Percentiles rank a stretch among this genome's conserved stretches.
Evolutionary conservation across 495 filamentous ascomycete genomes (phyloP).

Genomic region (Penicillium coprophilum): DNA sequence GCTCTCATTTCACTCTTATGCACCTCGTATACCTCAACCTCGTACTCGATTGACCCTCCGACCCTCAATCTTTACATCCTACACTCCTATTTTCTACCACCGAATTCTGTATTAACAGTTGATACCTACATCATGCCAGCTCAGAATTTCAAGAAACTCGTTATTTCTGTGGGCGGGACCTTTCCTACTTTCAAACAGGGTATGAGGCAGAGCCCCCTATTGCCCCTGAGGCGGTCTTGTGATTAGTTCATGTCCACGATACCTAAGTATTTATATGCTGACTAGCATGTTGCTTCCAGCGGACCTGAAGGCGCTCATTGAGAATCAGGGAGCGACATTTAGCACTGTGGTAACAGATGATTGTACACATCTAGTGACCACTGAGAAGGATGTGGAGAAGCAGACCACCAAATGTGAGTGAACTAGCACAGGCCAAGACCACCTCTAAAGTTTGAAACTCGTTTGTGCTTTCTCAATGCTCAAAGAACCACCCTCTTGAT

Average conservation of each 20-base stretch:
- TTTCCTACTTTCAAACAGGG: constrained; percentile 57
- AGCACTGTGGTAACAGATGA: constrained; percentile 43
- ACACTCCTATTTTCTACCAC: background rate
- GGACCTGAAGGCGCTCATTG: constrained; percentile 40
- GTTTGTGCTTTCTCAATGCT: background rate
- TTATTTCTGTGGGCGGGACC: constrained; percentile 60
- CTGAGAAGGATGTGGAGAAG: constrained; percentile 53
- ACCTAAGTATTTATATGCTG: constrained; percentile 41
- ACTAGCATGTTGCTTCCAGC: constrained; percentile 25
- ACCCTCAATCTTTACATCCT: background rate
- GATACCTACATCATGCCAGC: constrained; percentile 27
- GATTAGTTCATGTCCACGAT: background rate
- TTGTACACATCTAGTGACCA: constrained; percentile 63
- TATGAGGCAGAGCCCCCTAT: constrained; percentile 21
- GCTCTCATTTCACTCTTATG: background rate
- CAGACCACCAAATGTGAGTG: constrained; percentile 41
- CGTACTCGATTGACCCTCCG: background rate
- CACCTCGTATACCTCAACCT: background rate
- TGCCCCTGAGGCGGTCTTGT: background rate
- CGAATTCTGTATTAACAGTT: background rate
- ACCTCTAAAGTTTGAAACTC: background rate
- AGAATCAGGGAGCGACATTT: constrained; percentile 50
- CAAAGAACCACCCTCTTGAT: rapidly evolving
- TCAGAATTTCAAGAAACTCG: constrained; percentile 41
- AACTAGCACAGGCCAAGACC: background rate